These are phyloP conservation scores for Fusarium praegraminearum DNA, from an alignment of 2,329 filamentous ascomycete genomes.

Conservation along the genomic window DNA sequence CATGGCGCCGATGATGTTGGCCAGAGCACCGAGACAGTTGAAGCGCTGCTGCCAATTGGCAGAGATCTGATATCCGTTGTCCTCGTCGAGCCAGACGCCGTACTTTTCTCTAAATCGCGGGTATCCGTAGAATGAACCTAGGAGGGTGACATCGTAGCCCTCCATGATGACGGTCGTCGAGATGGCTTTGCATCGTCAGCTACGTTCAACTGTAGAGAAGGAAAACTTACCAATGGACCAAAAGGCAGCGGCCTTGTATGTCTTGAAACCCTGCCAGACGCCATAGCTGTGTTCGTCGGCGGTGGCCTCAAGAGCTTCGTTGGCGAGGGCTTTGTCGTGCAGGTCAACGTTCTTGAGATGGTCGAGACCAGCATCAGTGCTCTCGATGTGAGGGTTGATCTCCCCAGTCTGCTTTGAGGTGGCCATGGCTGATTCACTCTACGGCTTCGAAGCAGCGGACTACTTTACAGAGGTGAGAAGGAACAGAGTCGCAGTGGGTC, in stretches of 20 bases:
- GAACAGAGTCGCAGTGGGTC: not conserved
- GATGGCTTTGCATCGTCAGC: conserved; percentile 50
- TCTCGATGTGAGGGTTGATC: conserved; percentile 49
- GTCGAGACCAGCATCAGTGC: conserved; percentile 47
- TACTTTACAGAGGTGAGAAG: conserved; percentile 3
- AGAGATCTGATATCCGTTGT: conserved; percentile 60
- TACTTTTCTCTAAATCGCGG: conserved; percentile 56
- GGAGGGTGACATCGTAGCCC: conserved; percentile 62
- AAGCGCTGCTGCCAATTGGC: conserved; percentile 65
- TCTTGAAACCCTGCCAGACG: conserved; percentile 53
- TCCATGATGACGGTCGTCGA: conserved; percentile 64
- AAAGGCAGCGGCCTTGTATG: conserved; percentile 56
- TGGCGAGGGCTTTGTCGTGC: conserved; percentile 54
- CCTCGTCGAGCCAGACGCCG: conserved; percentile 51
- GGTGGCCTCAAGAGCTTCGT: conserved; percentile 54
- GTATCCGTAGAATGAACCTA: conserved; percentile 62
- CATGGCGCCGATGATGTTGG: conserved; percentile 56
- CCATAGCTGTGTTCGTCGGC: conserved; percentile 54
- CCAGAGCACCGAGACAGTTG: conserved; percentile 52
- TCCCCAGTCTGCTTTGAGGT: conserved; percentile 38
- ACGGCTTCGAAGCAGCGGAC: conserved; percentile 17
- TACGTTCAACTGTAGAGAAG: too few relatives aligned
- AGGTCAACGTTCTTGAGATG: conserved; percentile 52
- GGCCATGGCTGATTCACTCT: conserved; percentile 32
- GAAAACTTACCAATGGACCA: conserved; percentile 55